Percentiles rank a stretch among this genome's conserved stretches.
Conservation (phyloP, 2,329 filamentous ascomycete genomes). For the Helotiales sp. region DNA sequence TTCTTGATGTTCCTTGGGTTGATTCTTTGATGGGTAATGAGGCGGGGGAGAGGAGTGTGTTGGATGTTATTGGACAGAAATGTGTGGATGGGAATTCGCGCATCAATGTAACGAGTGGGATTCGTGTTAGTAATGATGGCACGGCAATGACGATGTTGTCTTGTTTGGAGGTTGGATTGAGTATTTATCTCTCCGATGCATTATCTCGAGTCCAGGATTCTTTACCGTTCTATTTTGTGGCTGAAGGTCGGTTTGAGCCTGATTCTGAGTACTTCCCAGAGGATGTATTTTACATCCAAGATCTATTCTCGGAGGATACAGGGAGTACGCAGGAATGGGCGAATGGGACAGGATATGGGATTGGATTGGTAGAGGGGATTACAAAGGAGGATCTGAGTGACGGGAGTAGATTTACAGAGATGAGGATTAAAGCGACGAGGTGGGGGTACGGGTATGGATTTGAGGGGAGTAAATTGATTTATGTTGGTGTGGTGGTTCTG, state of each 20-base stretch:
- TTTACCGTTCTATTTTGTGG: constrained; percentile 4
- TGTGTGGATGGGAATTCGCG: constrained; percentile 2
- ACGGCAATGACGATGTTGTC: not conserved
- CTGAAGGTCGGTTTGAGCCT: not conserved
- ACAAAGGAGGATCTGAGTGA: not conserved
- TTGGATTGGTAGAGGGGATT: not conserved
- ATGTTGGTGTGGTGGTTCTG: constrained; percentile 3
- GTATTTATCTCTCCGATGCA: not conserved
- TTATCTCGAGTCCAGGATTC: constrained; percentile 1
- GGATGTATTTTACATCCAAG: not conserved
- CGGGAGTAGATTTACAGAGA: not conserved
- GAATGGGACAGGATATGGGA: not conserved
- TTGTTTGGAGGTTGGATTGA: constrained; percentile 4
- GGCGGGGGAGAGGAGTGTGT: not conserved
- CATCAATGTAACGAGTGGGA: not conserved
- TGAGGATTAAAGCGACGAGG: not conserved
- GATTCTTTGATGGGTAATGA: not conserved
- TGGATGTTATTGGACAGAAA: constrained; percentile 6
- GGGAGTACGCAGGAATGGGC: not conserved
- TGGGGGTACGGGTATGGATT: constrained; percentile 11
- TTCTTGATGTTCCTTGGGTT: not conserved
- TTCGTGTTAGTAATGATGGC: not conserved
- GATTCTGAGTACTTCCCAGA: not conserved
- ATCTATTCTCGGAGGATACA: not conserved
- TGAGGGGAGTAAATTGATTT: constrained; percentile 5